Evolutionary conservation across 192 early-diverging fungal species (phyloP).

Genomic region (Fimicolochytrium jonesii): DNA sequence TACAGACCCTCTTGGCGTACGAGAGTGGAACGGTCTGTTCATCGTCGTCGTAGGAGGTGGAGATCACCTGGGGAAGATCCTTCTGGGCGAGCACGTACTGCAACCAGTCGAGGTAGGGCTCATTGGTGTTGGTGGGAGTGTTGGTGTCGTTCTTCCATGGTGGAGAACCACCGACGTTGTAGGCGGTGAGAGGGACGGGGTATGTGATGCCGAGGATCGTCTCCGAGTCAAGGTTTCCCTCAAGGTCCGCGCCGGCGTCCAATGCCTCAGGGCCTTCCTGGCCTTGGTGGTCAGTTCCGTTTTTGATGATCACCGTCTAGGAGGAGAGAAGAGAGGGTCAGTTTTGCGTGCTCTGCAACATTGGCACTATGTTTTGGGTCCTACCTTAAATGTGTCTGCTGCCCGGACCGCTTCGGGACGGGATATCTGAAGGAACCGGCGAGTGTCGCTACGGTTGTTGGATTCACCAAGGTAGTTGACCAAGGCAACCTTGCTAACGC

Average conservation of each 20-base stretch:
- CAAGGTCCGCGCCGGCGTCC: neutral
- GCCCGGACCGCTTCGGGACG: neutral
- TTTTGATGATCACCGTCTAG: too few relatives aligned
- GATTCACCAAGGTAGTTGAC: neutral
- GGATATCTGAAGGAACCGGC: neutral
- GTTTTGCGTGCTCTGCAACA: too few relatives aligned
- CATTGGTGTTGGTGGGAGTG: neutral
- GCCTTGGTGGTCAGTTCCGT: neutral
- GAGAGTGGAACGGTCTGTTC: neutral
- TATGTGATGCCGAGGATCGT: neutral
- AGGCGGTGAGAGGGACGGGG: neutral
- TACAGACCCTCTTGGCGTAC: neutral
- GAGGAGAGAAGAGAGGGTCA: too few relatives aligned
- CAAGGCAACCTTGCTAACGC: neutral
- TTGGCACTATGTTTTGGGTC: neutral
- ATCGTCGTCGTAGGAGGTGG: neutral
- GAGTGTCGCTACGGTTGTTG: neutral
- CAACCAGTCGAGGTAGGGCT: neutral
- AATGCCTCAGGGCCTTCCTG: neutral
- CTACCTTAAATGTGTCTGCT: neutral
- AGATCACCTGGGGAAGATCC: neutral
- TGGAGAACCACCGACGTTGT: neutral
- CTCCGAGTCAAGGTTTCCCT: neutral
- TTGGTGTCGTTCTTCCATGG: neutral
- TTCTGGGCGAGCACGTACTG: neutral